phyloP scores from a whole-genome alignment of 2,329 filamentous ascomycete species.

The Colletotrichum liriopes region DNA sequence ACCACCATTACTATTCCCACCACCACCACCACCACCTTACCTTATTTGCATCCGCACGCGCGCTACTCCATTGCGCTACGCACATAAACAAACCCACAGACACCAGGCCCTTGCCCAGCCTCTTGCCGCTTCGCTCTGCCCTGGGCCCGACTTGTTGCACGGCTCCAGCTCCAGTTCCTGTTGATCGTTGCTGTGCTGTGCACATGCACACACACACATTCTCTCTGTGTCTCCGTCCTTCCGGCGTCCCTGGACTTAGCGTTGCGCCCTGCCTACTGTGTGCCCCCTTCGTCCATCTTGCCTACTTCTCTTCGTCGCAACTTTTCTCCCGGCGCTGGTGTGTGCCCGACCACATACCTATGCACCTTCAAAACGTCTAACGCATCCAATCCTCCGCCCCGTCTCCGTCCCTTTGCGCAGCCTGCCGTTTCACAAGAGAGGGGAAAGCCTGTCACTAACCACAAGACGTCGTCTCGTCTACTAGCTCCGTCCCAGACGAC shows the following conservation, averaged over 20 bases:
- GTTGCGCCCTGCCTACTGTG: slow-evolving; percentile 11
- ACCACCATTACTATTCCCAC: slow-evolving; percentile 9
- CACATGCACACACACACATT: background rate
- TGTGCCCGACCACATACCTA: slow-evolving; percentile 38
- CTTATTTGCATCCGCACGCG: slow-evolving; percentile 32
- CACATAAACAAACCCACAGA: slow-evolving; percentile 24
- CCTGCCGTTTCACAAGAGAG: slow-evolving; percentile 52
- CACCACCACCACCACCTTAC: background rate
- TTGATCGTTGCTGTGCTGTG: slow-evolving; percentile 24
- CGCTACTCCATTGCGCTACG: slow-evolving; percentile 10
- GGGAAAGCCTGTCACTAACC: slow-evolving; percentile 45
- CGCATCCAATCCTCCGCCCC: slow-evolving; percentile 41
- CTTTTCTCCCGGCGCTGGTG: slow-evolving; percentile 30
- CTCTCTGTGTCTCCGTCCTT: background rate
- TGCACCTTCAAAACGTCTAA: slow-evolving; percentile 44
- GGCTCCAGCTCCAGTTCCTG: background rate
- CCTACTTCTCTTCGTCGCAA: slow-evolving; percentile 12
- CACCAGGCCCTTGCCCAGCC: slow-evolving; percentile 19
- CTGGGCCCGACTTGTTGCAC: slow-evolving; percentile 10
- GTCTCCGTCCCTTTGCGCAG: slow-evolving; percentile 45
- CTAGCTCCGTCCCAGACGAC: slow-evolving; percentile 73
- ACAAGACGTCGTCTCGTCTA: slow-evolving; percentile 44
- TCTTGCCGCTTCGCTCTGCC: slow-evolving; percentile 22
- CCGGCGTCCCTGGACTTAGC: slow-evolving; percentile 4
- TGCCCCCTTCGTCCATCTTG: background rate